A percentile compares a stretch with the other conserved stretches of the same genome.
phyloP scores from a whole-genome alignment of 164 flowering plant genomes.

The Chimonanthus praecox region DNA sequence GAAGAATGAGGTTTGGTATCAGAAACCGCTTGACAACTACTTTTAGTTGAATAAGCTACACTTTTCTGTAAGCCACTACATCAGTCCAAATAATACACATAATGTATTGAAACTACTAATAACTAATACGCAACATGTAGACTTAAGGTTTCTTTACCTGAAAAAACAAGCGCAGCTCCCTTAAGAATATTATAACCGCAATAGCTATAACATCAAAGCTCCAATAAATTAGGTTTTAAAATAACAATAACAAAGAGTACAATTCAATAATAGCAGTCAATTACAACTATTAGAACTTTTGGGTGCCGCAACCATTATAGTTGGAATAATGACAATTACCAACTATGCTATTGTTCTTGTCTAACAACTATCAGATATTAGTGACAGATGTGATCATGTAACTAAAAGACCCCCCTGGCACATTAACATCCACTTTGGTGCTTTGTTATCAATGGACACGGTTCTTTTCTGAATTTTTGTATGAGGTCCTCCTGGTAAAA shows the following conservation, averaged over 20 bases:
- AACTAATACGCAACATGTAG: conserved; percentile 1
- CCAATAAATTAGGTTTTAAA: background rate
- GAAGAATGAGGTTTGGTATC: conserved; percentile 8
- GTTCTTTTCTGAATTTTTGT: background rate
- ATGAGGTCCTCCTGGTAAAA: background rate
- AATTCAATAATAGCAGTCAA: background rate
- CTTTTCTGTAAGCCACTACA: background rate
- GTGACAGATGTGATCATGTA: background rate
- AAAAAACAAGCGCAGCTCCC: conserved; percentile 38
- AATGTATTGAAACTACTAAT: background rate
- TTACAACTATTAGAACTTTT: background rate
- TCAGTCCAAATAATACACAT: background rate
- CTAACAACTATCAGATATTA: background rate
- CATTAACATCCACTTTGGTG: background rate
- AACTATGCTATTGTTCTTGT: no score
- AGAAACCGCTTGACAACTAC: conserved; percentile 1
- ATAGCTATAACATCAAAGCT: conserved; percentile 45
- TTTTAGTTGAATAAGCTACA: background rate
- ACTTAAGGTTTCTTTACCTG: conserved; percentile 29
- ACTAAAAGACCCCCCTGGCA: background rate
- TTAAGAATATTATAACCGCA: conserved; percentile 48
- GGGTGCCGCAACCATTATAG: no score
- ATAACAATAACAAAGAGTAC: background rate
- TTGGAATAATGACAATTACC: no score
- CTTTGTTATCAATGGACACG: no score